Base-by-base conservation (phyloP, 2,329 filamentous ascomycete genomes). In the Albophoma yamanashiensis region DNA sequence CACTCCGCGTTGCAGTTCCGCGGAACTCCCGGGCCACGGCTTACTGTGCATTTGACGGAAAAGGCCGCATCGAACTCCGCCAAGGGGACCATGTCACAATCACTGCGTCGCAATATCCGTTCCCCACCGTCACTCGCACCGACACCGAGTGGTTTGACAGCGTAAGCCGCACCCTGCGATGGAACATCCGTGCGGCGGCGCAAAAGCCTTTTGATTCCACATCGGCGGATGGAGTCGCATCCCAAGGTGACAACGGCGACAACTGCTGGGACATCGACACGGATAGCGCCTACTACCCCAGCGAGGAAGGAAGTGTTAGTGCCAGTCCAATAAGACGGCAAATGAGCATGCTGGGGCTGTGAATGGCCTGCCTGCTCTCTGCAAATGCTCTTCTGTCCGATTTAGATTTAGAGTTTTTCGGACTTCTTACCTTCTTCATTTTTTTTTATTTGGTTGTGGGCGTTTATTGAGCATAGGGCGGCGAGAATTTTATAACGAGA, bases 11-110 rank as follows among this genome's bases (percentile, higher is more conserved):
- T 58, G 89, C 89, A 6, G 87, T 99, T 15, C 94, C 94, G 0
- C 82, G 83, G 63, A 86, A 88, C 69, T 95, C 91, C 45, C 89
- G 94, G 55, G 93, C 92, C 20, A 96, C 92, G 0, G 94, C 94
- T 1, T 97, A 97, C 79, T 97, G 93, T 71, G 91, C 92, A 47
- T 99, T 99, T 71, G 94, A 99, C 71, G 94, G 94, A 73, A 99
- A 97, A 74, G 92, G 92, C 60, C 91, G 94, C 57, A 85, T 99
- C 52, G 93, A 99, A 75, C 85, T 99, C 42, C 88, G 88, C 63
- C 91, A 93, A 69, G 94, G 94, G 59, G 94, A 99, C 75, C 90
- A 93, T 68, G 94, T 99, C 71, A 97, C 93, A 62, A 94, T 99
- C 68, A 91, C 93, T 47, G 94, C 94, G 4, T 95, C 90, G 38